A percentile compares a stretch with the other conserved stretches of the same genome.
These are phyloP conservation scores for Euryodendron excelsum DNA, from an alignment of 148 eudicot genomes.

Conservation along the genomic window DNA sequence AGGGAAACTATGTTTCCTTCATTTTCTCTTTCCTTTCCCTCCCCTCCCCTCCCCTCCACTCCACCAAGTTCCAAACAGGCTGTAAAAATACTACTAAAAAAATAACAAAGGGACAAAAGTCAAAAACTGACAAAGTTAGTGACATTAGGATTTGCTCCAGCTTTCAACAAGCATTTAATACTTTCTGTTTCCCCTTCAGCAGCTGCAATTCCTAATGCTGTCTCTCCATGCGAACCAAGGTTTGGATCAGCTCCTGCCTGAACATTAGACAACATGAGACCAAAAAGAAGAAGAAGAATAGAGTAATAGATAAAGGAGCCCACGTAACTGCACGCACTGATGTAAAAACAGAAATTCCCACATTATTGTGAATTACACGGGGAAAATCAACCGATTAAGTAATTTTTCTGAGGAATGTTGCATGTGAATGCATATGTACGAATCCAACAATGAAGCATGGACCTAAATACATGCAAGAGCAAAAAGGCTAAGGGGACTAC, in stretches of 20 bases:
- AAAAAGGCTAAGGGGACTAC: background rate
- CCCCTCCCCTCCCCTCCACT: too few species aligned
- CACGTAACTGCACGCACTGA: background rate
- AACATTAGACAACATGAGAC: background rate
- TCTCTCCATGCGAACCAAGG: slow-evolving; percentile 3
- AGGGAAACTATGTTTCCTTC: too few species aligned
- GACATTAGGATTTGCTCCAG: slow-evolving; percentile 29
- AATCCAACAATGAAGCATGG: background rate
- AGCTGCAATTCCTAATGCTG: slow-evolving; percentile 15
- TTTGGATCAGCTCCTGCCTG: slow-evolving; percentile 34
- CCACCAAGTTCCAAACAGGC: too few species aligned
- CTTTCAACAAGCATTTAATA: slow-evolving; percentile 17
- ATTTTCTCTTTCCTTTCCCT: too few species aligned
- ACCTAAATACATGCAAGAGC: background rate
- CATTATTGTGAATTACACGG: background rate
- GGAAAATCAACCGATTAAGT: background rate
- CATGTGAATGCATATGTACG: too few species aligned
- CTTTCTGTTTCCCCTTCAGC: background rate
- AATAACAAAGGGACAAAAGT: background rate
- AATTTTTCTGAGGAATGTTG: background rate
- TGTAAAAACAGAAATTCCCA: background rate
- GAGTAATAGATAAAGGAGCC: background rate
- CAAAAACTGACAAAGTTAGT: background rate
- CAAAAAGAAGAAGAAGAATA: background rate
- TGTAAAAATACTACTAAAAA: too few species aligned